A percentile compares a stretch with the other conserved stretches of the same genome.
Evolutionary conservation across 352 stramenopile species (phyloP).

Genomic region (Phytophthora boehmeriae): DNA sequence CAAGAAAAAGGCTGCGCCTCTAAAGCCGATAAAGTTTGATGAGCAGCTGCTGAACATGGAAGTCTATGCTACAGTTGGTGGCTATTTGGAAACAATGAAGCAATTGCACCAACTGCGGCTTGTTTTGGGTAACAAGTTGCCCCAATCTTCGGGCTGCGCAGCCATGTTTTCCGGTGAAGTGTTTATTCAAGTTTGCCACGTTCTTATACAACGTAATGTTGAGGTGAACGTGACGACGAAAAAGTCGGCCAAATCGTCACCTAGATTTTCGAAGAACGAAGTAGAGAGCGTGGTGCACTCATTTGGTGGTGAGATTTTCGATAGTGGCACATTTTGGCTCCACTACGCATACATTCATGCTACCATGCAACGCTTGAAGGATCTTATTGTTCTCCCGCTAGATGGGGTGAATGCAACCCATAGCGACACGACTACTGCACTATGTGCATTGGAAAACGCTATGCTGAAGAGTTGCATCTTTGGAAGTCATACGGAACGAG

Average conservation of each 20-base stretch:
- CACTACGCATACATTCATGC: conserved; percentile 36
- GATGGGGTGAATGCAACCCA: conserved; percentile 5
- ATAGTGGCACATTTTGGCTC: conserved; percentile 32
- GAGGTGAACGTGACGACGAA: conserved; percentile 15
- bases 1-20: conserved; percentile 23
- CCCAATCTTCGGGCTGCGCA: conserved; percentile 40
- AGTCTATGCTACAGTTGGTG: conserved; percentile 46
- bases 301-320: conserved; percentile 26
- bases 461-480: conserved; percentile 15
- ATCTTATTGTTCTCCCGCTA: conserved; percentile 25
- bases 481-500: not conserved
- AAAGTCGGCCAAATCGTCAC: conserved; percentile 12
- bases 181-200: conserved; percentile 58
- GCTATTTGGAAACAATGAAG: conserved; percentile 62
- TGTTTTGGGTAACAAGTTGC: conserved; percentile 52
- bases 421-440: conserved; percentile 19
- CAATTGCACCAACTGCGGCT: conserved; percentile 58
- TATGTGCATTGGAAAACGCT: conserved; percentile 22
- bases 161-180: conserved; percentile 72
- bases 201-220: conserved; percentile 27
- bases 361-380: conserved; percentile 42
- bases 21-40: conserved; percentile 22
- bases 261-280: conserved; percentile 26
- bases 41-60: conserved; percentile 58
- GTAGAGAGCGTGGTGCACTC: conserved; percentile 30